Evolutionary conservation across 2,329 filamentous ascomycete genomes (phyloP).

Genomic region (Monilinia polystroma): DNA sequence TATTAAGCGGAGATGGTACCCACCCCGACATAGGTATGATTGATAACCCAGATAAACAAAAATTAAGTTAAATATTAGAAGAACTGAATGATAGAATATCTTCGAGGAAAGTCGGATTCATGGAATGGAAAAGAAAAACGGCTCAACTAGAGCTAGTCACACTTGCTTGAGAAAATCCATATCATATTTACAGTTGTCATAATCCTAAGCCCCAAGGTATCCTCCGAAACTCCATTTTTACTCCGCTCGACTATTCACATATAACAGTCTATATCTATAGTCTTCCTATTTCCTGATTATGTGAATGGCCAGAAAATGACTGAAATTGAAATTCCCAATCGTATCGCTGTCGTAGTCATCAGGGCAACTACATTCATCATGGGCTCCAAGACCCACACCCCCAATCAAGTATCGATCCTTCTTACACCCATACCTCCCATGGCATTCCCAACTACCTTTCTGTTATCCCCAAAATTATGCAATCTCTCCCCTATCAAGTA

Average conservation of each 20-base stretch:
- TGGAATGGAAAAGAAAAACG: background rate
- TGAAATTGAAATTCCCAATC: background rate
- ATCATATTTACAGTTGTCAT: background rate
- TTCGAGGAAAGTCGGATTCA: too few relatives aligned
- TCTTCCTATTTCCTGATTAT: background rate
- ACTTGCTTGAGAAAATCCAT: background rate
- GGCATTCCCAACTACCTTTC: conserved; percentile 28
- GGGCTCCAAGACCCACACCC: background rate
- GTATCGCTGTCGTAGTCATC: background rate
- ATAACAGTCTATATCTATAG: background rate
- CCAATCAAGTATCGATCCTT: conserved; percentile 35
- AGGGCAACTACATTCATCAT: background rate
- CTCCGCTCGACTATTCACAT: background rate
- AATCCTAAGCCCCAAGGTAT: background rate
- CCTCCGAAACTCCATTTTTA: background rate
- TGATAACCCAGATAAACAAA: too few relatives aligned
- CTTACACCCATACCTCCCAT: conserved; percentile 25
- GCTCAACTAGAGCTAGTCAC: background rate
- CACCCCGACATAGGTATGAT: too few relatives aligned
- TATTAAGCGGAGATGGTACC: too few relatives aligned
- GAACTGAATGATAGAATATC: too few relatives aligned
- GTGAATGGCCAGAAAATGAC: background rate
- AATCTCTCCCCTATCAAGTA: conserved; percentile 92
- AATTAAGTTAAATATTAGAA: too few relatives aligned
- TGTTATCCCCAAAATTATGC: conserved; percentile 78